Evolutionary conservation across 768 basidiomycete species (phyloP).

Genomic region (Piloderma croceum): DNA sequence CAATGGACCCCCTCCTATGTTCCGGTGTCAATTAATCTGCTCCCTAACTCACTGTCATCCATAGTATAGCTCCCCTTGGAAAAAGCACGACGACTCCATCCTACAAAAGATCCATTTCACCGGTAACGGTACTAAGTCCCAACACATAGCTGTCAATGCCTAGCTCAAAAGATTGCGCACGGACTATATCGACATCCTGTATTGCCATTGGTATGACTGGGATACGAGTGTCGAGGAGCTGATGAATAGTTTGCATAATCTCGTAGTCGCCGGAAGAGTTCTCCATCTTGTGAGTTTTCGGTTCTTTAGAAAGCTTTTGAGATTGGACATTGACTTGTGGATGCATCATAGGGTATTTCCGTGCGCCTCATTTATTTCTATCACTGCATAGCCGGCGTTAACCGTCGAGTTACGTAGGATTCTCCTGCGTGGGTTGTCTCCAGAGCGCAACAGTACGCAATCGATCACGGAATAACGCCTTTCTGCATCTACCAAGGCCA

Average conservation of each 20-base stretch:
- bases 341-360: too few relatives aligned
- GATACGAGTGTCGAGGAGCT: constrained; percentile 41
- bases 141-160: constrained; percentile 6
- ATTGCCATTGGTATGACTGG: too few relatives aligned
- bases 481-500: constrained; percentile 40
- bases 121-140: too few relatives aligned
- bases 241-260: constrained; percentile 39
- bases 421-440: constrained; percentile 35
- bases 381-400: constrained; percentile 16
- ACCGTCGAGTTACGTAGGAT: constrained; percentile 18
- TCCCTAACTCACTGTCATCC: neutral
- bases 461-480: too few relatives aligned
- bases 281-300: constrained; percentile 31
- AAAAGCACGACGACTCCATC: constrained; percentile 16
- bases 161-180: constrained; percentile 14
- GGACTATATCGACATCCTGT: too few relatives aligned
- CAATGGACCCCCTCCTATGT: neutral
- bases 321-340: too few relatives aligned
- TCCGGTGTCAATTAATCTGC: neutral
- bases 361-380: too few relatives aligned
- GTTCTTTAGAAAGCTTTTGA: too few relatives aligned
- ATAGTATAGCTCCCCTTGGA: neutral
- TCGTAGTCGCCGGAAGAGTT: constrained; percentile 40
- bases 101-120: too few relatives aligned
- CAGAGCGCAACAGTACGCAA: too few relatives aligned